Conservation (phyloP, 2,329 filamentous ascomycete genomes). For the Fusarium neocosmosporiellum region DNA sequence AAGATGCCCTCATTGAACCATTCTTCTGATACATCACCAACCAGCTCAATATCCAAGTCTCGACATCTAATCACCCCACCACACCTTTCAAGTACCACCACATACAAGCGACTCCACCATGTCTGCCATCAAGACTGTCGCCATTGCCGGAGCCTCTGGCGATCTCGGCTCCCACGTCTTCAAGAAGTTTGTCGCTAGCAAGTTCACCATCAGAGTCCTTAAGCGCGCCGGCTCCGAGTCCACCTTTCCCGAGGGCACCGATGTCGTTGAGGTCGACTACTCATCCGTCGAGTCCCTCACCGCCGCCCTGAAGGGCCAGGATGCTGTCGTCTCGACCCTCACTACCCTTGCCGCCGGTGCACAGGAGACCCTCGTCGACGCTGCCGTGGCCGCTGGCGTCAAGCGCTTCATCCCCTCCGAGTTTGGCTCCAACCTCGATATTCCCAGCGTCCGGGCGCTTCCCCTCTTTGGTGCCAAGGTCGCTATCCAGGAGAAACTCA, state of each 20-base stretch:
- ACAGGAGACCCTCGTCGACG: slow-evolving; percentile 63
- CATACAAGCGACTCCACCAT: slow-evolving; percentile 25
- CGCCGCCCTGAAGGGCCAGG: slow-evolving; percentile 64
- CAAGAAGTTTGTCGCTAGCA: slow-evolving; percentile 43
- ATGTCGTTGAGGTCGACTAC: slow-evolving; percentile 52
- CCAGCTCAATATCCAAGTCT: background rate
- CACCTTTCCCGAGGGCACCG: slow-evolving; percentile 44
- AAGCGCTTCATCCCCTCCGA: slow-evolving; percentile 72
- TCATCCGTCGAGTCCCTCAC: slow-evolving; percentile 60
- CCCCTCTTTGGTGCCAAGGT: slow-evolving; percentile 65
- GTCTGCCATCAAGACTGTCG: slow-evolving; percentile 52
- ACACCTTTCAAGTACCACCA: background rate
- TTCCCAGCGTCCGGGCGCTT: slow-evolving; percentile 53
- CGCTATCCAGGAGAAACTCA: slow-evolving; percentile 53
- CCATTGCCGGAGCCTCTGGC: slow-evolving; percentile 52
- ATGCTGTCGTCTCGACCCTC: slow-evolving; percentile 61
- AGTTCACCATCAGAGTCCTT: slow-evolving; percentile 52
- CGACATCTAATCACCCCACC: background rate
- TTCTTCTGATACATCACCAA: background rate
- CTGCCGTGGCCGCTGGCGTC: slow-evolving; percentile 68
- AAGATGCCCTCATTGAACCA: background rate
- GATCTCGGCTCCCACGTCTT: slow-evolving; percentile 49
- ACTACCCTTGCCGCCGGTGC: slow-evolving; percentile 52
- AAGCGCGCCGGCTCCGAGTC: slow-evolving; percentile 54
- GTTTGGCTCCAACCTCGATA: slow-evolving; percentile 55